Evolutionary conservation across 2,329 filamentous ascomycete species (phyloP), one percentile per base, ranked within the genome.

Genomic region (Aspergillus sp.): DNA sequence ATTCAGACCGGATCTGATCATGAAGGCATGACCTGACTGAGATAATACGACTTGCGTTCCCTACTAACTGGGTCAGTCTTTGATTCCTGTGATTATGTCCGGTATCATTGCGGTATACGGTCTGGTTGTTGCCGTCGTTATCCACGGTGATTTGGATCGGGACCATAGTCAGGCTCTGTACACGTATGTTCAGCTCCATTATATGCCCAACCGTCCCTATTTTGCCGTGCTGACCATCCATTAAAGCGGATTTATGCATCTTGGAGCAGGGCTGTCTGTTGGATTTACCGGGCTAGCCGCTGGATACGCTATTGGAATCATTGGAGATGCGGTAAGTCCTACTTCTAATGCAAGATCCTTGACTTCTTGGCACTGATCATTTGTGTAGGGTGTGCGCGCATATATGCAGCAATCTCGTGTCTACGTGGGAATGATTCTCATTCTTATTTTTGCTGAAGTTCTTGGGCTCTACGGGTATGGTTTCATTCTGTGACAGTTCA

Each of bases 81-180:
- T 82, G 50, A 81, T 82, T 55, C 80, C 80, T 31, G 80, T 82
- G 55, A 79, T 99, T 82, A 99, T 99, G 95, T 96, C 95, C 69
- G 95, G 95, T 86, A 99, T 99, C 75, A 92, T 99, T 72, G 95
- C 95, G 59, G 95, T 99, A 67, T 99, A 99, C 81, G 91, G 93
- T 54, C 90, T 99, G 69, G 95, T 99, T 71, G 93, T 99, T 68
- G 90, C 94, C 18, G 95, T 99, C 72, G 86, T 99, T 68, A 99
- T 99, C 75, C 91, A 92, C 57, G 90, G 92, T 77, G 92, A 96
- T 76, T 87, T 98, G 75, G 85, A 84, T 58, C 83, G 85, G 16
- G 79, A 79, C 20, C 80, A 84, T 66, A 83, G 83, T 73, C 96
- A 96, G 81, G 92, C 88, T 72, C 82, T 98, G 65, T 99, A 95